Base-by-base conservation (phyloP, 2,329 filamentous ascomycete genomes). In the Cladophialophora yegresii region DNA sequence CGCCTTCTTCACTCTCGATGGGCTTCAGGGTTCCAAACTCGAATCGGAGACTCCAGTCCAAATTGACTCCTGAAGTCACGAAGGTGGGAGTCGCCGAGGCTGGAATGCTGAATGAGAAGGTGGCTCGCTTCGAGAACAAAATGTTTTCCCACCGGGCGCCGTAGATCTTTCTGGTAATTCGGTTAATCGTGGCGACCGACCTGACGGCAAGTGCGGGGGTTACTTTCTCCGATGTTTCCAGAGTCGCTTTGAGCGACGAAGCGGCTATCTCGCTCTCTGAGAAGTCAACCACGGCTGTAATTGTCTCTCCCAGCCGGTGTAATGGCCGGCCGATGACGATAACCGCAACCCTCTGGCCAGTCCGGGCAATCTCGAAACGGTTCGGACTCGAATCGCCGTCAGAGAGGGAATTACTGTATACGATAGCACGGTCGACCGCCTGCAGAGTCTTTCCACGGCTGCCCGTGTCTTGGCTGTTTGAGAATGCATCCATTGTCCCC, bases 281-380 rank as follows among this genome's bases (percentile, higher is more conserved):
- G 73, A 98, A 96, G 76, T 98, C 93, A 64, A 99, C 85, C 0
- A 88, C 89, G 70, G 92, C 89, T 12, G 87, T 91, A 51, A 98
- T 87, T 0, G 89, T 88, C 76, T 99, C 95, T 64, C 95, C 95
- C 0, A 99, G 82, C 51, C 93, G 85, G 79, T 96, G 97, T 0
- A 93, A 88, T 0, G 95, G 92, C 9, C 95, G 87, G 4, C 93
- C 90, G 33, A 99, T 84, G 78, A 93, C 92, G 61, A 99, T 86
- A 5, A 96, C 91, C 2, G 91, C 93, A 12, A 99, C 93, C n/a
- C 88, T 88, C 62, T 88, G 88, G n/a, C 93, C 93, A 72, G 92
- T 93, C 13, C 93, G 89, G 12, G 93, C 89, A 74, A 99, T 98
- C 74, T 96, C 93, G 75, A 98, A 99, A 45, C 92, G 88, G 72